A percentile compares a stretch with the other conserved stretches of the same genome.
These are phyloP conservation scores for Rhodotorula sp. DNA, from an alignment of 1,284 basidiomycete genomes.

Conservation along the genomic window DNA sequence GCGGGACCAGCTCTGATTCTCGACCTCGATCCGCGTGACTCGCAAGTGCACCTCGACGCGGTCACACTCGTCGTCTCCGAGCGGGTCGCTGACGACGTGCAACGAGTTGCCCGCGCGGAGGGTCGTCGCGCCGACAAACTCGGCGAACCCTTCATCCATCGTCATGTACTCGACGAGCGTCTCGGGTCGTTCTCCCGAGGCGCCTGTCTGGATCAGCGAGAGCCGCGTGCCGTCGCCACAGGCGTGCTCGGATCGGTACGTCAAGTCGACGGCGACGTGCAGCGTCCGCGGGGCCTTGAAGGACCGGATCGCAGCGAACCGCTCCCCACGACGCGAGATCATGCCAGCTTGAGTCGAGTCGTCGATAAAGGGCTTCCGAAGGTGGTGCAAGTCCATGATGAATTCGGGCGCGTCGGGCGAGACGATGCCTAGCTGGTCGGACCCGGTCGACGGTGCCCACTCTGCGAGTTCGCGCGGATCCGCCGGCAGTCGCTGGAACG, in stretches of 20 bases:
- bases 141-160: constrained; percentile 18
- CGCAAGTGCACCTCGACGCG: constrained; percentile 24
- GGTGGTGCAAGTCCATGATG: constrained; percentile 24
- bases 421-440: constrained; percentile 8
- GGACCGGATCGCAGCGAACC: constrained; percentile 26
- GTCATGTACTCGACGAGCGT: constrained; percentile 22
- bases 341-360: constrained; percentile 19
- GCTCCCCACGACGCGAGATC: constrained; percentile 19
- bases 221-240: constrained; percentile 38
- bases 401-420: constrained; percentile 5
- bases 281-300: constrained; percentile 27
- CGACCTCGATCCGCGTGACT: constrained; percentile 24
- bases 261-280: constrained; percentile 28
- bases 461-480: neutral
- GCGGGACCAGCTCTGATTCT: constrained; percentile 30
- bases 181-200: constrained; percentile 10
- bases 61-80: constrained; percentile 35
- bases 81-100: constrained; percentile 28
- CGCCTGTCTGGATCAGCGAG: constrained; percentile 11
- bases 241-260: constrained; percentile 25
- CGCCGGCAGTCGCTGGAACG: constrained; percentile 24
- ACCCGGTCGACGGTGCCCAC: constrained; percentile 6
- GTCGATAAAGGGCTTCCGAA: constrained; percentile 15
- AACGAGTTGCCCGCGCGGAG: constrained; percentile 26
- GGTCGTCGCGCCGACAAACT: constrained; percentile 16